Percentiles rank a stretch among this genome's conserved stretches.
These are phyloP conservation scores for Blepharisma stoltei DNA, from an alignment of 73 alveolate species.

Conservation along the genomic window DNA sequence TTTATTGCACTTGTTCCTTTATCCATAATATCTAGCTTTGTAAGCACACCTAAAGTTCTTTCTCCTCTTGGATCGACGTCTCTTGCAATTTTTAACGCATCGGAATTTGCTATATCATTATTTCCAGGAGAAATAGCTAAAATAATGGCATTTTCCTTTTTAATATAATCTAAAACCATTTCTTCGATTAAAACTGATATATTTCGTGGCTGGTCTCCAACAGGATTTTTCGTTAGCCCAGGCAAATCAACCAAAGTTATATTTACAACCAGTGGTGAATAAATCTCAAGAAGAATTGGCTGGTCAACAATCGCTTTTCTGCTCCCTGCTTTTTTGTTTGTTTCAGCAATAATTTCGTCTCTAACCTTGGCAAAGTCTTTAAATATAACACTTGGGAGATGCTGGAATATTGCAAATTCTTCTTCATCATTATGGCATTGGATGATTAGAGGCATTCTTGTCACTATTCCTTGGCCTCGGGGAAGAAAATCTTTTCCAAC, in stretches of 20 bases:
- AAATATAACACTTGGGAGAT: slow-evolving; percentile 26
- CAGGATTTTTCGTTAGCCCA: slow-evolving; percentile 91
- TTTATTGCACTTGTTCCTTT: slow-evolving; percentile 87
- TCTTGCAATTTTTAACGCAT: slow-evolving; percentile 87
- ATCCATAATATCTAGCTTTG: slow-evolving; percentile 91
- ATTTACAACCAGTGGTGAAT: slow-evolving; percentile 86
- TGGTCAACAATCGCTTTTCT: slow-evolving; percentile 65
- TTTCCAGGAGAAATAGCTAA: slow-evolving; percentile 93
- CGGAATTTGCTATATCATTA: slow-evolving; percentile 91
- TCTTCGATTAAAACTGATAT: slow-evolving; percentile 74
- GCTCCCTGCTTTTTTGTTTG: slow-evolving; percentile 67
- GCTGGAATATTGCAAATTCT: background rate
- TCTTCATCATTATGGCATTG: slow-evolving; percentile 25
- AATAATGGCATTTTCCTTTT: slow-evolving; percentile 75
- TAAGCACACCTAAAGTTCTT: slow-evolving; percentile 91
- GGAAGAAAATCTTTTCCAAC: slow-evolving; percentile 82
- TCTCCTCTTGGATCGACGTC: slow-evolving; percentile 90
- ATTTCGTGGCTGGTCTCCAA: slow-evolving; percentile 90
- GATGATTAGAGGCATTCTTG: slow-evolving; percentile 81
- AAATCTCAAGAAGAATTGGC: slow-evolving; percentile 75
- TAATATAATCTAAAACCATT: slow-evolving; percentile 72
- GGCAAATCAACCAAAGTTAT: slow-evolving; percentile 96
- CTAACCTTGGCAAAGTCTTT: slow-evolving; percentile 68
- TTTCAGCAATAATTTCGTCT: slow-evolving; percentile 73
- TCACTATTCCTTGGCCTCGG: slow-evolving; percentile 77